Percentiles rank a stretch among this genome's conserved stretches.
Conservation (phyloP, 106 monocot species). For the Posidonia australis region DNA sequence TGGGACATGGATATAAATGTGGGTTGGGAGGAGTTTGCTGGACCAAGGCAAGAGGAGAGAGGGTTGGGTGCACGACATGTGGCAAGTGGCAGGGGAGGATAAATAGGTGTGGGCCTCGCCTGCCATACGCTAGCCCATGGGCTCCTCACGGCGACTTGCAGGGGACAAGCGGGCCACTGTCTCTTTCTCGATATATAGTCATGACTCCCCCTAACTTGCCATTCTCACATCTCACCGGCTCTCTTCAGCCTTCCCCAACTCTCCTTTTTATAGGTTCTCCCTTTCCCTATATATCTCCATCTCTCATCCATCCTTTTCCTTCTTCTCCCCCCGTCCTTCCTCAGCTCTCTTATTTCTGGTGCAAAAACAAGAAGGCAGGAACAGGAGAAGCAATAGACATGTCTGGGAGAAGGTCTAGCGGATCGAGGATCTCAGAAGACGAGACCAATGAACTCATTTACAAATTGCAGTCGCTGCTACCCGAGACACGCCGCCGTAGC, state of each 20-base stretch:
- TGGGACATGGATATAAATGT: background rate
- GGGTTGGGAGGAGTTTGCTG: background rate
- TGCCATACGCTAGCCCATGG: background rate
- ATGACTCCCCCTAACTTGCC: background rate
- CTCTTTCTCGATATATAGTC: background rate
- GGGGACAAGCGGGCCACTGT: background rate
- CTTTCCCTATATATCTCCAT: background rate
- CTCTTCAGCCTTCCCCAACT: background rate
- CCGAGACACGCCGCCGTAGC: slow-evolving; percentile 17
- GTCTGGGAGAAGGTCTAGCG: slow-evolving; percentile 14
- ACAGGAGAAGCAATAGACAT: background rate
- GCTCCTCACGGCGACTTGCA: background rate
- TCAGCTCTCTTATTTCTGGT: too few species aligned
- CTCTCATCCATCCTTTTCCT: background rate
- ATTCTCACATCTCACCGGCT: background rate
- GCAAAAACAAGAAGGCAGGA: too few species aligned
- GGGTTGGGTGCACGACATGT: background rate
- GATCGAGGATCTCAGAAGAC: slow-evolving; percentile 6
- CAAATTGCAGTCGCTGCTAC: slow-evolving; percentile 20
- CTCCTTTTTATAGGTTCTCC: background rate
- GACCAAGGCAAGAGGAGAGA: too few species aligned
- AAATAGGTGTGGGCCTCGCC: background rate
- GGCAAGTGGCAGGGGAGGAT: background rate
- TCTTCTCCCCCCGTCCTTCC: too few species aligned
- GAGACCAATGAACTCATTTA: slow-evolving; percentile 18